phyloP scores from a whole-genome alignment of 306 rosid species.

The Elaeagnus macrophylla region DNA sequence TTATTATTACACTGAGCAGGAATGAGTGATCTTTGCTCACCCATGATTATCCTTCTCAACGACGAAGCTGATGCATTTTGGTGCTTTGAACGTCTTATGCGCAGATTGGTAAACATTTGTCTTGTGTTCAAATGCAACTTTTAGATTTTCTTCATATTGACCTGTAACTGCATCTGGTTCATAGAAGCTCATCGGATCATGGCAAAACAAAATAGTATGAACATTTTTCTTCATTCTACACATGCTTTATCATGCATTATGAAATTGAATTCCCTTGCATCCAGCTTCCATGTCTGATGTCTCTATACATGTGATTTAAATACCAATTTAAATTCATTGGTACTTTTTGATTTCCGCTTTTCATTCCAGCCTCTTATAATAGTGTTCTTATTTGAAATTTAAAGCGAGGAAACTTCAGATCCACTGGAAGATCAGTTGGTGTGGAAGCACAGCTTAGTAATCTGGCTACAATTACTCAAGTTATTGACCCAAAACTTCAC shows the following conservation, averaged over 20 bases:
- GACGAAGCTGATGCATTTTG: conserved; percentile 99
- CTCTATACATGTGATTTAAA: background rate
- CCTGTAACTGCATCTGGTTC: too few relatives aligned
- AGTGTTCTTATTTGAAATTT: conserved; percentile 30
- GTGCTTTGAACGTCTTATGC: conserved; percentile 99
- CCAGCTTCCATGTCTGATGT: background rate
- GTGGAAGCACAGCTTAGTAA: conserved; percentile 75
- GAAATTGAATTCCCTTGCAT: background rate
- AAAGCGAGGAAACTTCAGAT: conserved; percentile 94
- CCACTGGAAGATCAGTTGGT: conserved; percentile 77
- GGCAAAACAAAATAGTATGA: too few relatives aligned
- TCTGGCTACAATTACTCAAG: conserved; percentile 87
- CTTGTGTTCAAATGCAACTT: background rate
- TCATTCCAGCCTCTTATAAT: conserved; percentile 32
- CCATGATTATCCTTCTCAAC: conserved; percentile 89
- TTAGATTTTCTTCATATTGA: too few relatives aligned
- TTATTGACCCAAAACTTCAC: conserved; percentile 96
- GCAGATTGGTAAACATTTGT: conserved; percentile 66
- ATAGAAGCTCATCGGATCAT: too few relatives aligned
- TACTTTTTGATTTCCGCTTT: conserved; percentile 5
- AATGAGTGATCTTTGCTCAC: conserved; percentile 99
- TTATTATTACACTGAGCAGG: conserved; percentile 47
- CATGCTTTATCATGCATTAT: too few relatives aligned
- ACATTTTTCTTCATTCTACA: too few relatives aligned
- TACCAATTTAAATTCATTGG: conserved; percentile 1